Conservation (phyloP, 2,329 filamentous ascomycete species). For the Diaporthe sp. region DNA sequence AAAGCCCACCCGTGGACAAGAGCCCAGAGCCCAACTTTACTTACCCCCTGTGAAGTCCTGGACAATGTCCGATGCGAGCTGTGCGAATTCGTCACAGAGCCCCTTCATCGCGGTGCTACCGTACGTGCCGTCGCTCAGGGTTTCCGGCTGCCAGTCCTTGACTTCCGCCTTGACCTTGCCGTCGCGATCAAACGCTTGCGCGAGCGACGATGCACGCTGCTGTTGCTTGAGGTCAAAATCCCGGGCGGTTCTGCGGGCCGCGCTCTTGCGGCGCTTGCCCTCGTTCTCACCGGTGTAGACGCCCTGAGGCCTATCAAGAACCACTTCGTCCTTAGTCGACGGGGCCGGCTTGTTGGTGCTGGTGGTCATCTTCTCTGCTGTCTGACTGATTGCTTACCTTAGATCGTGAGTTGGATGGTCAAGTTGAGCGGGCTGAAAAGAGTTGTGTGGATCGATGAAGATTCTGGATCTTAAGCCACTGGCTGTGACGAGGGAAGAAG, state of each 20-base stretch:
- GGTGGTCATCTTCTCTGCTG: neutral
- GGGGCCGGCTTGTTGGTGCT: neutral
- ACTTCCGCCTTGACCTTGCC: neutral
- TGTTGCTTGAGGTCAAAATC: neutral
- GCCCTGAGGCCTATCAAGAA: neutral
- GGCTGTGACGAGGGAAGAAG: neutral
- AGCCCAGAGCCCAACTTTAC: neutral
- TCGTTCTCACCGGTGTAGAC: slow-evolving; percentile 15
- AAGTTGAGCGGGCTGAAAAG: neutral
- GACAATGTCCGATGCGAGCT: slow-evolving; percentile 20
- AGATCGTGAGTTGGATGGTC: neutral
- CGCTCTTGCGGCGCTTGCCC: neutral
- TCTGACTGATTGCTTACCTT: neutral
- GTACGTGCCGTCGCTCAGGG: neutral
- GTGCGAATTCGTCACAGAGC: slow-evolving; percentile 19
- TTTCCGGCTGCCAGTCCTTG: slow-evolving; percentile 7
- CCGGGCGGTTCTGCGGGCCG: neutral
- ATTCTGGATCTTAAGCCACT: neutral
- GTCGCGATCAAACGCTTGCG: neutral
- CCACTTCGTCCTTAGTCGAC: neutral
- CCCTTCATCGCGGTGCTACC: neutral
- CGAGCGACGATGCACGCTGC: neutral
- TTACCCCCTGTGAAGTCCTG: neutral
- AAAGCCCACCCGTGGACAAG: too few relatives aligned
- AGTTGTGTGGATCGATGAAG: neutral